A percentile compares a stretch with the other conserved stretches of the same genome.
Evolutionary conservation across 441 rosid genomes (phyloP).

Genomic region (Euphorbia schlechtendalii): DNA sequence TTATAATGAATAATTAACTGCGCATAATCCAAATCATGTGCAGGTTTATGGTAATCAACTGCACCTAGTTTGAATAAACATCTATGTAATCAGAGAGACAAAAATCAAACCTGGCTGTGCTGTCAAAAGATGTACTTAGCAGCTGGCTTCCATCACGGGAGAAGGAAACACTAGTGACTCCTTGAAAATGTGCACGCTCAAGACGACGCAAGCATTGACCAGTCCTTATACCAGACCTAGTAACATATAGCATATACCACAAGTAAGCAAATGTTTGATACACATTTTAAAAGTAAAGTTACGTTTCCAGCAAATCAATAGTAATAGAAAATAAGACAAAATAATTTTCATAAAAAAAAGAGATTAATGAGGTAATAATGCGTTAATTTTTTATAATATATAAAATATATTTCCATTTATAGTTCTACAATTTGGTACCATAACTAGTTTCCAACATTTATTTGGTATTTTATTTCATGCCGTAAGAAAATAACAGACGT

Average conservation of each 20-base stretch:
- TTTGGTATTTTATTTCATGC: not conserved
- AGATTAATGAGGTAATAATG: not conserved
- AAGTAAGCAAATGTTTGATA: constrained; percentile 13
- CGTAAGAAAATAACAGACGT: not conserved
- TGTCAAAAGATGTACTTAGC: constrained; percentile 89
- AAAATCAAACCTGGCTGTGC: constrained; percentile 63
- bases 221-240: constrained; percentile 97
- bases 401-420: not conserved
- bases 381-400: no score
- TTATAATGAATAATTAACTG: not conserved
- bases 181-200: constrained; percentile 91
- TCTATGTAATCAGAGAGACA: not conserved
- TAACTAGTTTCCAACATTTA: not conserved
- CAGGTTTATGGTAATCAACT: not conserved
- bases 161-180: constrained; percentile 86
- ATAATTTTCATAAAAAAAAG: no score
- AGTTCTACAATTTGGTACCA: not conserved
- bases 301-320: not conserved
- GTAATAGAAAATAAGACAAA: no score
- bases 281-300: constrained; percentile 9
- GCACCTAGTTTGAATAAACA: not conserved
- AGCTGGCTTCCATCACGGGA: constrained; percentile 98
- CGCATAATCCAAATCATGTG: not conserved
- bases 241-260: constrained; percentile 17
- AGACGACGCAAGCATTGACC: constrained; percentile 93